These are phyloP conservation scores for Candida tibetensis DNA, from an alignment of 805 yeast species.

Conservation along the genomic window DNA sequence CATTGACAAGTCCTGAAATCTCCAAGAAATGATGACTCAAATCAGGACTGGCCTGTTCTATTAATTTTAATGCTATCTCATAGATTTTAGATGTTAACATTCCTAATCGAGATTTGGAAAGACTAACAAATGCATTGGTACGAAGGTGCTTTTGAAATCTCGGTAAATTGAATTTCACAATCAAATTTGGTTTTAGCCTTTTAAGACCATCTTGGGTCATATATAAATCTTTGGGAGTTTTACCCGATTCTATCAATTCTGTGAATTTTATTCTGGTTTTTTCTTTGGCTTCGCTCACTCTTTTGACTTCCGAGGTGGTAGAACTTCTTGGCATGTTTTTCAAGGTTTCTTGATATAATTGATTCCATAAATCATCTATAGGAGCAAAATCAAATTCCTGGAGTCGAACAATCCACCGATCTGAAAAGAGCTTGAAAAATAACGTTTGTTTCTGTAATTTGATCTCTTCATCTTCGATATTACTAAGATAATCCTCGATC, in stretches of 20 bases:
- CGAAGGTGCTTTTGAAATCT: conserved; percentile 69
- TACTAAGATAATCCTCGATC: conserved; percentile 43
- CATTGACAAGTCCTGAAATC: conserved; percentile 50
- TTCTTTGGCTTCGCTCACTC: conserved; percentile 59
- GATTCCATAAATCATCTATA: conserved; percentile 37
- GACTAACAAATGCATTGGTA: conserved; percentile 56
- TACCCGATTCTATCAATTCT: conserved; percentile 32
- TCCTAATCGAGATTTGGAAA: conserved; percentile 71
- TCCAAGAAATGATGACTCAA: conserved; percentile 38
- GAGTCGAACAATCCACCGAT: conserved; percentile 37
- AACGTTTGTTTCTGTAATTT: conserved; percentile 22
- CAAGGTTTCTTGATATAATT: conserved; percentile 34
- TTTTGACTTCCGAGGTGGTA: conserved; percentile 38
- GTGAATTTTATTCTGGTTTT: conserved; percentile 40
- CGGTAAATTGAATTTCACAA: conserved; percentile 60
- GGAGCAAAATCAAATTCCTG: conserved; percentile 34
- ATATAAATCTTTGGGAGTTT: conserved; percentile 23
- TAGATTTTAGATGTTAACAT: conserved; percentile 63
- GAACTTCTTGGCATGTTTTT: conserved; percentile 35
- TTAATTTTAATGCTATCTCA: conserved; percentile 48
- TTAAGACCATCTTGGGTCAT: conserved; percentile 32
- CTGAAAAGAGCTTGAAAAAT: conserved; percentile 27
- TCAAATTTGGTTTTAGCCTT: conserved; percentile 47
- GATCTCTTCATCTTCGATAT: conserved; percentile 19
- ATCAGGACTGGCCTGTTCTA: conserved; percentile 57